Percentiles rank a stretch among this genome's conserved stretches.
phyloP scores from a whole-genome alignment of 148 eudicot genomes.

The Oxyria digyna region DNA sequence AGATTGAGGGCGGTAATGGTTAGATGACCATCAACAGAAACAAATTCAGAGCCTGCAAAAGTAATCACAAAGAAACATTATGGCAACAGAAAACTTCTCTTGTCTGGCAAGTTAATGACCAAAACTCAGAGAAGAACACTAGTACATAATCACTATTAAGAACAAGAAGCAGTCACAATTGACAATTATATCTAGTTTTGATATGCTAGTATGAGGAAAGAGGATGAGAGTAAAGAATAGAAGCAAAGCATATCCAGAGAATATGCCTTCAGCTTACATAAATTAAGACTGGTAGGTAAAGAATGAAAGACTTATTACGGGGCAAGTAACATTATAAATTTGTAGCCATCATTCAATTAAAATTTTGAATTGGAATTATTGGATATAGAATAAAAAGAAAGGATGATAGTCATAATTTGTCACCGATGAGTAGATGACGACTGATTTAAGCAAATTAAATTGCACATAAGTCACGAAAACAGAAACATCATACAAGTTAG shows the following conservation, averaged over 20 bases:
- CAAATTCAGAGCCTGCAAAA: slow-evolving; percentile 21
- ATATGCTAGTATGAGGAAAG: background rate
- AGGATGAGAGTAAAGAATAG: background rate
- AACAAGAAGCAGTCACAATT: background rate
- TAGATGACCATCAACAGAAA: slow-evolving; percentile 41
- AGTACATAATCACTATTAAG: background rate
- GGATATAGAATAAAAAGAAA: too few relatives aligned
- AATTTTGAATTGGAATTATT: too few relatives aligned
- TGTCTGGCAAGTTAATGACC: background rate
- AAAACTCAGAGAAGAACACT: background rate
- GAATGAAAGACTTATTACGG: background rate
- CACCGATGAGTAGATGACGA: too few relatives aligned
- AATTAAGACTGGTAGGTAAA: background rate
- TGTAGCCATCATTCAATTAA: too few relatives aligned
- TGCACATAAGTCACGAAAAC: background rate
- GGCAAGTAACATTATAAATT: background rate
- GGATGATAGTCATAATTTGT: too few relatives aligned
- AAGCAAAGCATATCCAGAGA: slow-evolving; percentile 8
- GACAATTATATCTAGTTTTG: background rate
- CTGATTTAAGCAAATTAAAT: too few relatives aligned
- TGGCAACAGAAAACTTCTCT: too few relatives aligned
- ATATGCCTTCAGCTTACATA: background rate
- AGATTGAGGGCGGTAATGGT: background rate
- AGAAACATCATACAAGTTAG: background rate
- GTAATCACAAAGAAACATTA: background rate